Conservation (phyloP, 1,284 basidiomycete genomes). For the Phlebopus sp. region DNA sequence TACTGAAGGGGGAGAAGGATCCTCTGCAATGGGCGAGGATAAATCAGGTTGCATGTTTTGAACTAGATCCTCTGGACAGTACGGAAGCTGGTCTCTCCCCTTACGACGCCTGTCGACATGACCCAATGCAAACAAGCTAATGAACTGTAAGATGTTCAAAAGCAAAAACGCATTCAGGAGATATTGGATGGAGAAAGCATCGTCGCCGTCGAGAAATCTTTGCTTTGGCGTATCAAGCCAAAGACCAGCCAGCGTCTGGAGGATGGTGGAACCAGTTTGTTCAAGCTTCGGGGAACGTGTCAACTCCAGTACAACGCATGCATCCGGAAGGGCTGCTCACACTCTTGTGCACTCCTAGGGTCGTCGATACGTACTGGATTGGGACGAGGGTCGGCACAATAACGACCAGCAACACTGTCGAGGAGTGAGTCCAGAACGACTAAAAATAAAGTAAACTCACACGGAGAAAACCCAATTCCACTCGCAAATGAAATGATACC, state of each 20-base stretch:
- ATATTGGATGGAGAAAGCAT: slow-evolving; percentile 41
- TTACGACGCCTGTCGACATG: slow-evolving; percentile 42
- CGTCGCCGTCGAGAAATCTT: slow-evolving; percentile 15
- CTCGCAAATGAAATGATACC: slow-evolving; percentile 61
- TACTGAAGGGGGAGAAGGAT: neutral
- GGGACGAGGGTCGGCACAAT: slow-evolving; percentile 74
- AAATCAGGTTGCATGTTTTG: neutral
- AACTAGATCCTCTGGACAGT: slow-evolving; percentile 16
- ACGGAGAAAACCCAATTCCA: slow-evolving; percentile 72
- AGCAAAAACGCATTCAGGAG: slow-evolving; percentile 59
- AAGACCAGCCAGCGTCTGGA: slow-evolving; percentile 68
- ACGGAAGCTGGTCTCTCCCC: slow-evolving; percentile 12
- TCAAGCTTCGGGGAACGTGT: slow-evolving; percentile 50
- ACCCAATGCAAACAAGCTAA: slow-evolving; percentile 48
- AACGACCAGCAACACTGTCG: slow-evolving; percentile 65
- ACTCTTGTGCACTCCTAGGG: slow-evolving; percentile 76
- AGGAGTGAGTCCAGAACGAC: slow-evolving; percentile 5
- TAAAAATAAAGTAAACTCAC: slow-evolving; percentile 39
- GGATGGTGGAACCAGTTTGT: slow-evolving; percentile 67
- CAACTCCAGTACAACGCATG: neutral
- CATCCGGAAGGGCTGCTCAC: slow-evolving; percentile 39
- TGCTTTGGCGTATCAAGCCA: slow-evolving; percentile 42
- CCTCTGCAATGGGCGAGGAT: neutral
- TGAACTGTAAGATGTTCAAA: slow-evolving; percentile 59
- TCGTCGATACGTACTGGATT: slow-evolving; percentile 71